Base-by-base conservation (phyloP, 805 yeast genomes). In the Starmerella bombicola region DNA sequence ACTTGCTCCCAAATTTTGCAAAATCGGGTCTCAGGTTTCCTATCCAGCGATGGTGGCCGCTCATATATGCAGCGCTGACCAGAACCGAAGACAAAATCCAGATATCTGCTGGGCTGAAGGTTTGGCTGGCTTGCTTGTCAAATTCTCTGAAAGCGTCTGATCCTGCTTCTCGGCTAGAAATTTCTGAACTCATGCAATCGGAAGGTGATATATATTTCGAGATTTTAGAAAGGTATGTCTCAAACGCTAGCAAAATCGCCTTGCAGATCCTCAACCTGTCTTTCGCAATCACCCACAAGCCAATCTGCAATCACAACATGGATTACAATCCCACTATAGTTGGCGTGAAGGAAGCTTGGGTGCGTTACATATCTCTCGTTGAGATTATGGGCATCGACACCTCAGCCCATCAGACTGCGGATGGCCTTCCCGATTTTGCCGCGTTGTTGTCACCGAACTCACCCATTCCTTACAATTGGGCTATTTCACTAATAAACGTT, bases 311-410 rank as follows among this genome's bases (percentile, higher is more conserved):
- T 4, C 57, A 64, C 1, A 57, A 60, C 17, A 67, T 78, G 54
- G 35, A 42, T 2, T 78, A 78, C 78, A 60, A 57, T 22, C 46
- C 47, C 9, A 15, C 2, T 3, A 29, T 34, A 3, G 19, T 25
- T 4, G 48, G 37, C 0, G n/a, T 26, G 5, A n/a, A 23, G 9
- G 62, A 60, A 5, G 69, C 74, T 18, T 85, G 95, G 95, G 67
- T 72, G 32, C 68, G 81, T 43, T 85, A 67, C 52, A 66, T 74
- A 21, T 81, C 94, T 0, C 60, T 85, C 12, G 79, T 73, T 52
- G 95, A 85, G 54, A 80, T 85, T 35, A 61, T 82, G 21, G 91
- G 84, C 1, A 69, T 85, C 30, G 95, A 85, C 56, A 75, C 95
- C 0, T 80, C 95, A 0, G 61, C 82, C 51, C 85, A 86, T 51